Conservation (phyloP, 1,284 basidiomycete genomes). For the Sanghuangporus baumii region DNA sequence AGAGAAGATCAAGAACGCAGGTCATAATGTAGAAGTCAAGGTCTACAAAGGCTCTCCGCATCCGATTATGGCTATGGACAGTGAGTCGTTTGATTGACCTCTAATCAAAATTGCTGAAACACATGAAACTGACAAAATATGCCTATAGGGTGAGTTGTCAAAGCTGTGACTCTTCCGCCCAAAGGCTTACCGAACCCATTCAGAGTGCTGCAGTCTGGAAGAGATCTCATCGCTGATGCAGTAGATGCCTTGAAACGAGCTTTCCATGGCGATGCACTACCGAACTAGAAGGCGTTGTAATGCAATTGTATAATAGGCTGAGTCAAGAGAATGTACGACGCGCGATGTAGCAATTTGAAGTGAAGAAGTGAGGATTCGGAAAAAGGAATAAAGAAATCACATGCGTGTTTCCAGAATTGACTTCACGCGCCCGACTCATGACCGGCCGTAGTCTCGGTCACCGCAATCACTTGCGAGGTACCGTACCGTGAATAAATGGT, state of each 20-base stretch:
- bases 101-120: not conserved
- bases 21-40: constrained; percentile 49
- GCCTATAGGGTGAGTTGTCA: not conserved
- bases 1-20: constrained; percentile 48
- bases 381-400: not conserved
- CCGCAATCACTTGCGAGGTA: not conserved
- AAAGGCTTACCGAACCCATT: not conserved
- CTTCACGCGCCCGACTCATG: not conserved
- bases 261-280: constrained; percentile 26
- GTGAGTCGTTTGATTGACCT: constrained; percentile 30
- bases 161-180: not conserved
- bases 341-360: not conserved
- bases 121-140: too few species aligned
- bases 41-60: constrained; percentile 60
- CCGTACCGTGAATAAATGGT: not conserved
- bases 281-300: not conserved
- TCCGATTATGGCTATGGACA: constrained; percentile 67
- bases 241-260: constrained; percentile 41
- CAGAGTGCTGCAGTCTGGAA: constrained; percentile 46
- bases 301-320: not conserved
- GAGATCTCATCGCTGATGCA: constrained; percentile 50
- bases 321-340: not conserved
- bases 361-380: not conserved
- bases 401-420: not conserved
- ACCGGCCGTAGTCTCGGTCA: too few species aligned